phyloP scores from a whole-genome alignment of 345 rosid species.

The Salix arbutifolia region DNA sequence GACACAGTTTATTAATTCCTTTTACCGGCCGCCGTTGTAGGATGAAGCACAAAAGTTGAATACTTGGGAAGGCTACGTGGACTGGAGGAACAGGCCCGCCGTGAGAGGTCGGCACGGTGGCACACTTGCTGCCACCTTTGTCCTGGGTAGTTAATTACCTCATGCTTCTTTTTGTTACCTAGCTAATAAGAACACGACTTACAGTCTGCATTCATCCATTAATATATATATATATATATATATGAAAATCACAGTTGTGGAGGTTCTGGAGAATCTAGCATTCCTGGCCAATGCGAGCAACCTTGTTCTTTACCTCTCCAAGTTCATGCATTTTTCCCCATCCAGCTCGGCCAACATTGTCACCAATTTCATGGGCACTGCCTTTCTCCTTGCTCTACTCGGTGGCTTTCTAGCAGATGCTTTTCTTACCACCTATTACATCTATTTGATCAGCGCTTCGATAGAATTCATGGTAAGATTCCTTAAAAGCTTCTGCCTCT shows the following conservation, averaged over 20 bases:
- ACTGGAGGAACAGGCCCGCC: slow-evolving; percentile 71
- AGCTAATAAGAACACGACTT: too few species aligned
- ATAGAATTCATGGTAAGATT: slow-evolving; percentile 64
- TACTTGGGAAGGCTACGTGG: slow-evolving; percentile 55
- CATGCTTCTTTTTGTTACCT: background rate
- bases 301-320: slow-evolving; percentile 71
- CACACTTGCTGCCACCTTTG: slow-evolving; percentile 73
- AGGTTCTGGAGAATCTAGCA: slow-evolving; percentile 84
- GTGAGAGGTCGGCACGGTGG: slow-evolving; percentile 65
- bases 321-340: slow-evolving; percentile 73
- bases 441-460: slow-evolving; percentile 64
- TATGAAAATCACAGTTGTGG: slow-evolving; percentile 47
- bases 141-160: slow-evolving; percentile 40
- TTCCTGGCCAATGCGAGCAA: slow-evolving; percentile 90
- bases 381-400: slow-evolving; percentile 76
- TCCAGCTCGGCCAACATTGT: slow-evolving; percentile 74
- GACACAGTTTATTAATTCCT: background rate
- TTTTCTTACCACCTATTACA: slow-evolving; percentile 58
- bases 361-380: slow-evolving; percentile 87
- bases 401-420: slow-evolving; percentile 89
- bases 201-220: too few species aligned
- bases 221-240: too few species aligned
- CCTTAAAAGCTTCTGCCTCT: background rate
- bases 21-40: slow-evolving; percentile 26
- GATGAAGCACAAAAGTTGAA: slow-evolving; percentile 39